These are phyloP conservation scores for Aspergillus oerlinghausenensis DNA, from an alignment of 2,329 filamentous ascomycete species.

Conservation along the genomic window DNA sequence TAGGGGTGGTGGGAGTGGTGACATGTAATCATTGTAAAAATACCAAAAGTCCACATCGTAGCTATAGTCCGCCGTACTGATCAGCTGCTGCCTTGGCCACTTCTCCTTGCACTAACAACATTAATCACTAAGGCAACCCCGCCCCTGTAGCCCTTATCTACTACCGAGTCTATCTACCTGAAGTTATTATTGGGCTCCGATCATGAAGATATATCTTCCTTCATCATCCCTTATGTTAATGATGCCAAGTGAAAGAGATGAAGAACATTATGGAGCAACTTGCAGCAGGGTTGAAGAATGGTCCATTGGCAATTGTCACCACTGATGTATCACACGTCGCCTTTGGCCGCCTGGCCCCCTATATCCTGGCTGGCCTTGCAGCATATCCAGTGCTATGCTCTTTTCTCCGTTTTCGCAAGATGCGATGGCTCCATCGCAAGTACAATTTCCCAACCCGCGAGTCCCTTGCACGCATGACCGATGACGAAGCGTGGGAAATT, in stretches of 20 bases:
- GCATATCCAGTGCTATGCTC: constrained; percentile 26
- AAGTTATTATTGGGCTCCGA: background rate
- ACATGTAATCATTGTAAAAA: too few relatives aligned
- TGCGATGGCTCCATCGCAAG: constrained; percentile 37
- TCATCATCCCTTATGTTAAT: background rate
- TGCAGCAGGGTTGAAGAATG: background rate
- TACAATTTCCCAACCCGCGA: constrained; percentile 44
- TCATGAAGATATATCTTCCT: background rate
- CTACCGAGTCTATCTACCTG: background rate
- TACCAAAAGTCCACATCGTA: too few relatives aligned
- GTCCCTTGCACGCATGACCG: constrained; percentile 50
- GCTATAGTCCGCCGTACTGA: too few relatives aligned
- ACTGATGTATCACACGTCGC: background rate
- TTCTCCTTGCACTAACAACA: too few relatives aligned
- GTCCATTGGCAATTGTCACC: background rate
- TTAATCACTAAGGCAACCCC: background rate
- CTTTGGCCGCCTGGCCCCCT: constrained; percentile 19
- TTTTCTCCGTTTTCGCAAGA: constrained; percentile 27
- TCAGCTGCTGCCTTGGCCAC: too few relatives aligned
- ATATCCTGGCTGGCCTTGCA: constrained; percentile 16
- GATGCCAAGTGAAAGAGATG: background rate
- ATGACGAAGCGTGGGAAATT: constrained; percentile 50
- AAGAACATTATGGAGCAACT: background rate
- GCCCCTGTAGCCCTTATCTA: background rate
- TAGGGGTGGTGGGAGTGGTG: too few relatives aligned